Evolutionary conservation across 1,139 yeast species (phyloP), one percentile per base, ranked within the genome.

Genomic region (Sugiyamaella xylanicola): DNA sequence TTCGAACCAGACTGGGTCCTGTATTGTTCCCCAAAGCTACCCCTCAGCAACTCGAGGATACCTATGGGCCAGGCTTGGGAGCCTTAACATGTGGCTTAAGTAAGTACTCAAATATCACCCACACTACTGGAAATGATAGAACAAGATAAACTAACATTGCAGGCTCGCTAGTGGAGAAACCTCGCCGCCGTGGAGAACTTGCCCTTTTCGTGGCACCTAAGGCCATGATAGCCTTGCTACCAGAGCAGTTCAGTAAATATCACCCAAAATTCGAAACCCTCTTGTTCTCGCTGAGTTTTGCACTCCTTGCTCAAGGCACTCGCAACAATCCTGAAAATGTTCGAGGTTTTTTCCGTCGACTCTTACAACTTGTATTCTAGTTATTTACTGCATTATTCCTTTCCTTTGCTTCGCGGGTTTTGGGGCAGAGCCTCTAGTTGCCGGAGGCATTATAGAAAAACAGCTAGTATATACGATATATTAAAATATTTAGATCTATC

Each of bases 161-260:
- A 50, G 53, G 53, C 46, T 68, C 75, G 5, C 62, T 74, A 22
- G 61, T 76, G 5, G 79, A 76, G 57, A 68, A 64, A 16, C 65
- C 72, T 1, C 64, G 65, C 51, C 63, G 80, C 32, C 67, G 78
- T 37, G 72, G 77, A 22, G 80, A 77, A 59, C 70, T 77, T 56
- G 73, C 78, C 0, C 63, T 76, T 17, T 76, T 76, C 63, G 69
- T 74, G 27, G 72, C 76, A 8, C 79, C 78, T 2, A 67, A 72
- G 51, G 77, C 78, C 1, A 60, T 75, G 48, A 72, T 73, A 8
- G 74, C 75, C 8, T 60, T 72, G 4, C 58, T 74, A 11, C 69
- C 73, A 11, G 53, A 67, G 13, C 63, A 63, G 45, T 65, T 67
- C 35, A 63, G 67, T 36, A 55, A 51, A 25, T 20, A 40, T 16